These are phyloP conservation scores for Eucalyptus marginata DNA, from an alignment of 345 rosid genomes.

Conservation along the genomic window DNA sequence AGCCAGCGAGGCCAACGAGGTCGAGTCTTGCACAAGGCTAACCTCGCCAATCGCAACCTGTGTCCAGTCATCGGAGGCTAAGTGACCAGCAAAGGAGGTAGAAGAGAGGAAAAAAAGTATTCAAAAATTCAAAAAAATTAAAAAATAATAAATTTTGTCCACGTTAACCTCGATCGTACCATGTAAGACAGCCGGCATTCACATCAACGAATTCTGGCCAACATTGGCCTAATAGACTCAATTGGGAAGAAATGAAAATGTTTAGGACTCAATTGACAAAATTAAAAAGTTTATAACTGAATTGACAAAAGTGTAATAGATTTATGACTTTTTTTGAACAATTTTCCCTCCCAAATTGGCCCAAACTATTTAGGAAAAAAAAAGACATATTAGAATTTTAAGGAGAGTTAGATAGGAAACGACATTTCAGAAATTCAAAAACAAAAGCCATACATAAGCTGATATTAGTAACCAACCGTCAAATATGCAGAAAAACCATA, in stretches of 20 bases:
- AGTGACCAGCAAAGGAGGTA: neutral
- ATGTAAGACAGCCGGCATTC: fast-evolving
- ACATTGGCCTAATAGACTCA: too few relatives aligned
- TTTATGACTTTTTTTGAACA: too few relatives aligned
- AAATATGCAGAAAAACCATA: neutral
- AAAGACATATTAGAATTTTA: neutral
- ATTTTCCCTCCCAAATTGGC: too few relatives aligned
- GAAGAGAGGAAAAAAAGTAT: too few relatives aligned
- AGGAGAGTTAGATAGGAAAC: too few relatives aligned
- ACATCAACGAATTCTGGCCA: fast-evolving
- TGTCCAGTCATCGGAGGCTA: fast-evolving
- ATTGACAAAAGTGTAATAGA: too few relatives aligned
- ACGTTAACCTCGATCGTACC: fast-evolving
- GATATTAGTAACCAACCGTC: neutral
- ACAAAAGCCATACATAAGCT: neutral
- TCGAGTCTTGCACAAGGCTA: too few relatives aligned
- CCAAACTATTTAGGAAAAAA: neutral
- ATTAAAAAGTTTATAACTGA: fast-evolving
- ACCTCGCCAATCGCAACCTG: too few relatives aligned
- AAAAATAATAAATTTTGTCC: too few relatives aligned
- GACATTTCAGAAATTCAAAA: neutral
- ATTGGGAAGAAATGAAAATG: too few relatives aligned
- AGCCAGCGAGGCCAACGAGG: fast-evolving
- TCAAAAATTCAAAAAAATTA: too few relatives aligned
- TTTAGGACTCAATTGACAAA: too few relatives aligned